Base-by-base conservation (phyloP, 177 flowering plant species). In the Vitis hybrid region DNA sequence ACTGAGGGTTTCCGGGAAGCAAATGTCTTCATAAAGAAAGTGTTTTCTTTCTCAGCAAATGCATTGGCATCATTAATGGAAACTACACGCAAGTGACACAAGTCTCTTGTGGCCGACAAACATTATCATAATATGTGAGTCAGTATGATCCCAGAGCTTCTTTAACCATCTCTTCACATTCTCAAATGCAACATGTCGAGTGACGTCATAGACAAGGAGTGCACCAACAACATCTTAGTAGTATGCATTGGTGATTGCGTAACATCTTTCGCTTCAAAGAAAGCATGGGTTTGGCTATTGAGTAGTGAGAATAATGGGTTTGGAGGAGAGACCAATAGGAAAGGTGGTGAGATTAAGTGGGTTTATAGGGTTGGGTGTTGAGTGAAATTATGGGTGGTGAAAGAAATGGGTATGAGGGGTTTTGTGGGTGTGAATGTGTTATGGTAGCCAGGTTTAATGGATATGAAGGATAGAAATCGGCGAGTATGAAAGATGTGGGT, bases 161-260 rank as follows among this genome's bases (percentile, higher is more conserved):
- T 73, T 75, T 51, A 79, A 66, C 81, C 81, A 79, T 70, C 79
- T 79, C 61, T 72, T 66, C 8, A 79, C 78, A 58, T 79, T 79
- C 73, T 79, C 81, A 68, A 79, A 79, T 21, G 81, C 75, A 15
- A 75, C 76, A 66, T 75, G 76, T 10, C 76, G 49, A 3, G 81
- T 79, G n/a, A 79, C 76, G 17, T 79, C 79, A 72, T 78, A 78
- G 57, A 78, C 80, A 17, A 78, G 76, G 72, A 78, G 67, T 51
- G 80, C 80, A 15, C 78, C 81, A 51, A 79, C 79, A 15, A 76
- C 81, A 72, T 79, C 81, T 58, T 70, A 51, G 64, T 79, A 79
- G 59, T 79, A 75, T 65, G 81, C 81, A 72, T 74, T 79, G 15
- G 81, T 79, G 26, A 79, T 79, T 39, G 81, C 74, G 1, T 76